Conservation (phyloP, 768 basidiomycete species). For the Tulasnella sp. region DNA sequence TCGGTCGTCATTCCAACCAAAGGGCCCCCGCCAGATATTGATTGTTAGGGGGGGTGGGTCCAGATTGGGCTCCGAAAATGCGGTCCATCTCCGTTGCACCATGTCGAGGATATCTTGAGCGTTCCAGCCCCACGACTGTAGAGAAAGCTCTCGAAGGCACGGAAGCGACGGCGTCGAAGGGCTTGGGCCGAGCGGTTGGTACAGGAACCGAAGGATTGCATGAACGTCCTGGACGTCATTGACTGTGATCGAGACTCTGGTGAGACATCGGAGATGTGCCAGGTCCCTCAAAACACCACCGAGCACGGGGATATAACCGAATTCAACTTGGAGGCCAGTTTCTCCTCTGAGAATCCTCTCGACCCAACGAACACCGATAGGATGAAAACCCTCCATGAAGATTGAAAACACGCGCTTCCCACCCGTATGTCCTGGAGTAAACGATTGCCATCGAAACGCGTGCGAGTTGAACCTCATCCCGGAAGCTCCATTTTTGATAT, state of each 20-base stretch:
- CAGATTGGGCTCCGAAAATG: neutral
- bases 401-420: neutral
- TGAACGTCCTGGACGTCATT: neutral
- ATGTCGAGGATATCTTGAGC: neutral
- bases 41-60: neutral
- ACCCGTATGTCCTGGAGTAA: neutral
- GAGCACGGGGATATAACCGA: neutral
- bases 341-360: neutral
- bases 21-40: neutral
- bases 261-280: neutral
- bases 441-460: neutral
- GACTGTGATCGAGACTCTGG: neutral
- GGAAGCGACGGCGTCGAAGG: neutral
- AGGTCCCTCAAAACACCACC: neutral
- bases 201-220: neutral
- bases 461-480: neutral
- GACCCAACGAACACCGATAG: neutral
- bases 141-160: neutral
- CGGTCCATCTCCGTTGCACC: neutral
- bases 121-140: neutral
- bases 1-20: neutral
- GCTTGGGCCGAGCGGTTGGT: neutral
- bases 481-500: neutral
- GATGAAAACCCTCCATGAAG: neutral
- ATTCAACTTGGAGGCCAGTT: neutral